A percentile compares a stretch with the other conserved stretches of the same genome.
These are phyloP conservation scores for Colletotrichum chrysophilum DNA, from an alignment of 2,329 filamentous ascomycete genomes.

Conservation along the genomic window DNA sequence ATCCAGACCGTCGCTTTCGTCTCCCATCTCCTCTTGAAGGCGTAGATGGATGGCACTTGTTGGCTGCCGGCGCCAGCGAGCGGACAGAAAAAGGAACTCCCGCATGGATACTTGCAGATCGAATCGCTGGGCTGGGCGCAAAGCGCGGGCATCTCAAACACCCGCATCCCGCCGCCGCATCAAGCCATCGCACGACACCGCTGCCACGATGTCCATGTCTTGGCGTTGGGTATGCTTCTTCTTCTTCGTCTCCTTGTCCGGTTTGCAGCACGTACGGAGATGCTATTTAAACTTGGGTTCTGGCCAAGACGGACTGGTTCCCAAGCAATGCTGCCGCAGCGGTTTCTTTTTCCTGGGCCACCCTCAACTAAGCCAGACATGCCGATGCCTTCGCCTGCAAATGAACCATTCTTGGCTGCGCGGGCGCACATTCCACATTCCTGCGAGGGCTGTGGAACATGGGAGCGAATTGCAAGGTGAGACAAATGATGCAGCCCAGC, in stretches of 20 bases:
- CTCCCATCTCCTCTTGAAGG: background rate
- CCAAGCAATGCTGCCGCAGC: background rate
- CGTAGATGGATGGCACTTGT: background rate
- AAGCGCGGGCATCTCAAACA: constrained; percentile 19
- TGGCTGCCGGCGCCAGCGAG: background rate
- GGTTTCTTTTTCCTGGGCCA: background rate
- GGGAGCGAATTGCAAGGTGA: constrained; percentile 17
- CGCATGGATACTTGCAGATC: constrained; percentile 7
- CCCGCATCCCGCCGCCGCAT: constrained; percentile 3
- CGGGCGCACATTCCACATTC: constrained; percentile 12
- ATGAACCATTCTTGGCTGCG: background rate
- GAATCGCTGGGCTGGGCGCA: constrained; percentile 6
- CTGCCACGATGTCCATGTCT: constrained; percentile 8
- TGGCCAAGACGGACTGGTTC: background rate
- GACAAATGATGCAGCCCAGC: constrained; percentile 19
- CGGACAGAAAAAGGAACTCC: background rate
- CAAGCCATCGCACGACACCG: background rate
- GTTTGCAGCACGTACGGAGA: background rate
- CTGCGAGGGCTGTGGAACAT: constrained; percentile 15
- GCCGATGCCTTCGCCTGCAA: background rate
- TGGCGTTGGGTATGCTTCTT: background rate
- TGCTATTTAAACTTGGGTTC: background rate
- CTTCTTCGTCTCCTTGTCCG: background rate
- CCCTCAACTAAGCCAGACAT: background rate
- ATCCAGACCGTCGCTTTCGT: background rate